These are phyloP conservation scores for Blastomyces parvus DNA, from an alignment of 2,329 filamentous ascomycete genomes.

Conservation along the genomic window DNA sequence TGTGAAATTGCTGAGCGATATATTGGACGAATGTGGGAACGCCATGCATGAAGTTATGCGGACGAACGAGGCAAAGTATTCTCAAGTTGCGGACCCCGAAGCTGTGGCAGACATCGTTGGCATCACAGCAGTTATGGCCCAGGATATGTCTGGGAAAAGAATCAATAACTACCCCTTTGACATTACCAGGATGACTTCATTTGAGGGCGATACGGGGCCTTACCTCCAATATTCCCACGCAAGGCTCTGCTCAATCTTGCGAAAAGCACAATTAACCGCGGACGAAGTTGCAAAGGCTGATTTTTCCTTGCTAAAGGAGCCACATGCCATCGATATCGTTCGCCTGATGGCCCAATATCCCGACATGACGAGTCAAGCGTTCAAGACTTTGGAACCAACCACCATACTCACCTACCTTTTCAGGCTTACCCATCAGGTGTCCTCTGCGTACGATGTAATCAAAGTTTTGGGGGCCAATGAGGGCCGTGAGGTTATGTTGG, in stretches of 20 bases:
- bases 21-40: conserved; percentile 63
- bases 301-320: conserved; percentile 58
- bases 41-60: conserved; percentile 89
- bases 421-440: conserved; percentile 19
- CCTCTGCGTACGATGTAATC: neutral
- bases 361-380: conserved; percentile 71
- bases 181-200: conserved; percentile 71
- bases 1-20: conserved; percentile 56
- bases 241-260: conserved; percentile 54
- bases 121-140: conserved; percentile 82
- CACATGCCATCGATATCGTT: conserved; percentile 63
- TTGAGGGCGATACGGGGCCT: conserved; percentile 76
- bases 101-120: conserved; percentile 69
- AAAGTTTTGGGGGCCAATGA: conserved; percentile 44
- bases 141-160: conserved; percentile 81
- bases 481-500: conserved; percentile 37
- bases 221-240: conserved; percentile 79
- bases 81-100: conserved; percentile 66
- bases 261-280: conserved; percentile 45
- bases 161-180: conserved; percentile 62
- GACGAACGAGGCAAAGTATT: conserved; percentile 72
- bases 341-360: conserved; percentile 75
- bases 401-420: conserved; percentile 65
- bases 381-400: conserved; percentile 70
- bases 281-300: conserved; percentile 56